Evolutionary conservation across 1,139 yeast genomes (phyloP), one percentile per base, ranked within the genome.

Genomic region (Suhomyces atakaporum): DNA sequence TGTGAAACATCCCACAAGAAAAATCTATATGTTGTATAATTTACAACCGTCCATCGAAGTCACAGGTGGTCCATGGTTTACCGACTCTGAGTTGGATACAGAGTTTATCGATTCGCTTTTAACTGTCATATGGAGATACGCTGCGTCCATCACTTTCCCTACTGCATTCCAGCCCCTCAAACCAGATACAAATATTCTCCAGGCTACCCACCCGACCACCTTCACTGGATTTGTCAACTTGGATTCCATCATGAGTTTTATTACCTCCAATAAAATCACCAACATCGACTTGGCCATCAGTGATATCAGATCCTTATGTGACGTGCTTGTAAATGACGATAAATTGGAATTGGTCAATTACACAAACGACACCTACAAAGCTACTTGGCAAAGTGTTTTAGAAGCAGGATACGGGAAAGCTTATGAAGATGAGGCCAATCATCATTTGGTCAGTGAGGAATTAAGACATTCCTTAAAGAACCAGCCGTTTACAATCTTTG

Each of bases 1-100:
- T 11, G 98, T 94, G 16, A 92, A 89, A 57, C 85, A 80, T 57
- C 97, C 97, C n/a, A 92, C 97, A 3, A 75, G 98, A 49, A 94
- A 92, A 59, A 92, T 92, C 27, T 94, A 89, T 63, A 92, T 92
- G 97, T 72, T 94, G 43, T 90, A 89, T 58, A 84, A 88, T 53
- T 66, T 94, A 49, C 96, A 88, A 57, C 99, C 99, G 7, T 84
- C 95, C 4, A 81, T 87, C 24, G 97, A 90, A 50, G 94, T 92
- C 28, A 92, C 98, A 0, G 99, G 99, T 44, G 99, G 98, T 1
- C 98, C 98, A 3, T 92, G 98, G 98, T 94, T 90, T 60, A 89
- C 97, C 0, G 98, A 94, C 57, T 81, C 90, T 22, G 98, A 92
- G 59, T 73, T 92, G 43, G 99, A 92, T 55, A 82, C 90, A 3